Evolutionary conservation across 2,329 filamentous ascomycete genomes (phyloP), one percentile per base, ranked within the genome.

Genomic region (Monosporascus ibericus): DNA sequence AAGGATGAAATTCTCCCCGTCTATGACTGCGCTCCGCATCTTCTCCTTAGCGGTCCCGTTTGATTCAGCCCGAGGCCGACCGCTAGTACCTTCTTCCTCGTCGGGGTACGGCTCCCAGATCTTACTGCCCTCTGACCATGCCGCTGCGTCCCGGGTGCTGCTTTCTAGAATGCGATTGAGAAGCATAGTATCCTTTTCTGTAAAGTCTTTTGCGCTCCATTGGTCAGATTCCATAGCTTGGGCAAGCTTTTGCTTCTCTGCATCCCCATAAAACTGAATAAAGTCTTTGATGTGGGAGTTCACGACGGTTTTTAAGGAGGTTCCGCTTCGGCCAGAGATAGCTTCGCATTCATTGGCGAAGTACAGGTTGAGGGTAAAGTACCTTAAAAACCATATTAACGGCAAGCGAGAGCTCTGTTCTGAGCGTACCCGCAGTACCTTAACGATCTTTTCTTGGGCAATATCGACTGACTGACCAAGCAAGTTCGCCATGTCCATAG

Each of bases 311-410:
- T 92, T 92, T 6, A 95, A 73, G 1, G 84, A 76, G 3, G 84
- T 86, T 8, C 89, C 88, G 54, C 88, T 88, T 52, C 88, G 81
- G 1, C 90, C 89, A 22, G 88, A 92, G 20, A 94, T 85, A 17
- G 88, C 86, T 68, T 95, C 90, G 63, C 90, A 94, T 66, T 95
- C 90, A 55, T 91, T 90, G 47, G 88, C 87, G 68, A 95, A 94
- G 52, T 90, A 81, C 7, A 90, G 75, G 62, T 92, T 94, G 36
- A 95, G 77, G 1, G 82, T 89, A 61, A 92, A 92, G 68, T 94
- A 94, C 38, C 90, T 82, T 44, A 94, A 71, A 68, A 95, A 95
- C 60, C 82, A 78, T 47, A 82, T 74, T 2, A 90, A 76, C 1
- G 86, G 80, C 9, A 92, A 72, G 27, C 81, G 80, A 2, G 82